These are phyloP conservation scores for Colletotrichum truncatum DNA, from an alignment of 2,329 filamentous ascomycete genomes.

Conservation along the genomic window DNA sequence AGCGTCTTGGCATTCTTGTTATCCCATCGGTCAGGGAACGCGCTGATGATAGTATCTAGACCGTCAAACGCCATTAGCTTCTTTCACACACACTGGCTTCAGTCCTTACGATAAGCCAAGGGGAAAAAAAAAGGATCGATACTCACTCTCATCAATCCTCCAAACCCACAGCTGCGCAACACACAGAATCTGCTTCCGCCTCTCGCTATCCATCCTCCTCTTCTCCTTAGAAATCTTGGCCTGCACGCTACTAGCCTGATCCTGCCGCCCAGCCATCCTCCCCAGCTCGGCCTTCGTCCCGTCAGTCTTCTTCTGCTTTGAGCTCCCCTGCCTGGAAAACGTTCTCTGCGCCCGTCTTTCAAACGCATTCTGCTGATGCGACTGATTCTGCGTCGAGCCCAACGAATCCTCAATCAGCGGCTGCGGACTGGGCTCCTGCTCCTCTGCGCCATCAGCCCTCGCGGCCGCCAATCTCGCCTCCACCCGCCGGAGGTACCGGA, in stretches of 20 bases:
- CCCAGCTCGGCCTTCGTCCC: conserved; percentile 33
- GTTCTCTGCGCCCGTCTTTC: conserved; percentile 12
- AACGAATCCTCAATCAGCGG: not conserved
- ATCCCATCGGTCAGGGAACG: conserved; percentile 32
- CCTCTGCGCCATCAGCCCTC: not conserved
- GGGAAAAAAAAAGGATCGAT: too few relatives aligned
- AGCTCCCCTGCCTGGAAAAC: conserved; percentile 26
- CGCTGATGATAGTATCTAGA: conserved; percentile 30
- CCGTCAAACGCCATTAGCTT: not conserved
- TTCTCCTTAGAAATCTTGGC: conserved; percentile 25
- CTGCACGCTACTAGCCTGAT: conserved; percentile 31
- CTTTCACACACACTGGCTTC: not conserved
- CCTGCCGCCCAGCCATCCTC: conserved; percentile 30
- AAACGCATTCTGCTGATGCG: conserved; percentile 13
- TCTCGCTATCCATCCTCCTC: conserved; percentile 35
- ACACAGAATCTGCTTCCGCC: conserved; percentile 39
- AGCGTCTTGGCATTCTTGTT: conserved; percentile 33
- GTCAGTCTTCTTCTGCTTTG: conserved; percentile 33
- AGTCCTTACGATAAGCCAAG: too few relatives aligned
- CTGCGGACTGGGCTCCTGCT: not conserved
- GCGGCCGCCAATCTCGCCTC: not conserved
- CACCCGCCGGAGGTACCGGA: conserved; percentile 22
- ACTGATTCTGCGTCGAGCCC: not conserved
- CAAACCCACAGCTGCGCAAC: conserved; percentile 36
- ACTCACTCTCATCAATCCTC: conserved; percentile 31